phyloP scores from a whole-genome alignment of 176 grass and related monocot species.

The Eleusine coracana region DNA sequence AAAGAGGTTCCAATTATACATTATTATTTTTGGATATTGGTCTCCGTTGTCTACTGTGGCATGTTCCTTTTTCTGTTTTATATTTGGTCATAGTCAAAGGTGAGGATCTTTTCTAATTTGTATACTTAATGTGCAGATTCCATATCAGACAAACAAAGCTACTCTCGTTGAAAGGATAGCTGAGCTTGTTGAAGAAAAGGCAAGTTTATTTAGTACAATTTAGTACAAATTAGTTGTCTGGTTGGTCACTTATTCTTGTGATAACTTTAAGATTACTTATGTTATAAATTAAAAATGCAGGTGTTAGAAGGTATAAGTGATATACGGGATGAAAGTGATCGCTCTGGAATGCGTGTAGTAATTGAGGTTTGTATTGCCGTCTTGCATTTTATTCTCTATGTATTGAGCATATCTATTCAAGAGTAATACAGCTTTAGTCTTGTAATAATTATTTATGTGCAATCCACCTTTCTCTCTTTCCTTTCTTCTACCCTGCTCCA shows the following conservation, averaged over 20 bases:
- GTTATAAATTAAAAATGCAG: conserved; percentile 47
- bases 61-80: neutral
- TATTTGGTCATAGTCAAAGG: conserved; percentile 3
- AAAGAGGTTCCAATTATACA: conserved; percentile 68
- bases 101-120: conserved; percentile 16
- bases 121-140: conserved; percentile 60
- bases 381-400: conserved; percentile 21
- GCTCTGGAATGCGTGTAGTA: conserved; percentile 95
- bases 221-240: conserved; percentile 17
- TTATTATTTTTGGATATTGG: conserved; percentile 22
- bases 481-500: conserved; percentile 42
- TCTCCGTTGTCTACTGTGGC: conserved; percentile 14
- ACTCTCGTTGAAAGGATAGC: conserved; percentile 90
- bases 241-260: conserved; percentile 10
- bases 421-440: neutral
- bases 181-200: conserved; percentile 96
- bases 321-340: conserved; percentile 96
- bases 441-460: conserved; percentile 13
- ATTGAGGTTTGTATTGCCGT: conserved; percentile 75
- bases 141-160: conserved; percentile 95
- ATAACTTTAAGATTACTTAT: conserved; percentile 14
- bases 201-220: conserved; percentile 44
- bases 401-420: conserved; percentile 23
- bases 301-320: conserved; percentile 95
- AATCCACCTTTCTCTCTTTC: conserved; percentile 30